Percentiles rank a stretch among this genome's conserved stretches.
These are phyloP conservation scores for Przewalskia tangutica DNA, from an alignment of 257 asterid genomes.

Conservation along the genomic window DNA sequence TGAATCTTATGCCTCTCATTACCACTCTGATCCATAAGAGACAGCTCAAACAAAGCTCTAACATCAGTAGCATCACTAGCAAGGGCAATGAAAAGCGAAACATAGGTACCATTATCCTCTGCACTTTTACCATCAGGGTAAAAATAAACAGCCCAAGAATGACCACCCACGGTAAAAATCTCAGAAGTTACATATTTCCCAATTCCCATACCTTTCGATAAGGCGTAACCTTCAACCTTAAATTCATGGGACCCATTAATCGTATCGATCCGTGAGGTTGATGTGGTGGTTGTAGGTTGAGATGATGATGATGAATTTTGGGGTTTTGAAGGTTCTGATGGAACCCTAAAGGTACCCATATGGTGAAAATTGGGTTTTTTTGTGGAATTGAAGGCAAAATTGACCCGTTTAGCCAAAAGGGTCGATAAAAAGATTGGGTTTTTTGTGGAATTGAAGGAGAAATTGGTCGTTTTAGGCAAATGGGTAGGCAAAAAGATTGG, in stretches of 20 bases:
- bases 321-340: conserved; percentile 8
- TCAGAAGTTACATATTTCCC: conserved; percentile 6
- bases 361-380: neutral
- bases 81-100: conserved; percentile 14
- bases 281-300: conserved; percentile 10
- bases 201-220: conserved; percentile 13
- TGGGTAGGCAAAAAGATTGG: neutral
- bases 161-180: conserved; percentile 8
- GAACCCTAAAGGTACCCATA: conserved; percentile 13
- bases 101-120: conserved; percentile 13
- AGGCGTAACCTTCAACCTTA: neutral
- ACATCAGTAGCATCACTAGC: conserved; percentile 18
- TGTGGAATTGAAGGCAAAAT: neutral
- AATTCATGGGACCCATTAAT: conserved; percentile 11
- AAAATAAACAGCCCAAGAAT: conserved; percentile 17
- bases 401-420: neutral
- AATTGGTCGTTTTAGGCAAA: neutral
- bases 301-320: conserved; percentile 1
- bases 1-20: conserved; percentile 16
- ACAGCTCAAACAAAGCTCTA: conserved; percentile 16
- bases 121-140: conserved; percentile 16
- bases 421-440: neutral
- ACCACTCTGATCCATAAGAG: conserved; percentile 19
- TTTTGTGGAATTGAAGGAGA: neutral
- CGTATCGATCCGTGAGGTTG: conserved; percentile 1